phyloP scores from a whole-genome alignment of 2,329 filamentous ascomycete genomes.

The Polytolypa hystricis region DNA sequence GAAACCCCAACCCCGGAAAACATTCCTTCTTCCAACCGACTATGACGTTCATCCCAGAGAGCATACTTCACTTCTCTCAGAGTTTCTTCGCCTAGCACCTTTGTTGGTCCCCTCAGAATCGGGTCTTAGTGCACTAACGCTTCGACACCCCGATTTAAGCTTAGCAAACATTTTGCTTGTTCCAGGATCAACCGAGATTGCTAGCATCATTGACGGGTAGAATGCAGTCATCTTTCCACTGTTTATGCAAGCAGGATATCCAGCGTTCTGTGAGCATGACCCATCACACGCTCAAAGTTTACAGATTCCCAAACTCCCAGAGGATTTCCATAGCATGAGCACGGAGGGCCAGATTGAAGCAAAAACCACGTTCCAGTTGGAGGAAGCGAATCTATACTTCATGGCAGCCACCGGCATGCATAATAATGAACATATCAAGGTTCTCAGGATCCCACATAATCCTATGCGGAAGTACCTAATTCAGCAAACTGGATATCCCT shows the following conservation, averaged over 20 bases:
- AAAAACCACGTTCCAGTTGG: slow-evolving; percentile 13
- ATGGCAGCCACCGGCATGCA: slow-evolving; percentile 18
- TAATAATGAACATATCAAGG: slow-evolving; percentile 15
- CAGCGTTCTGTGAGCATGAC: slow-evolving; percentile 19
- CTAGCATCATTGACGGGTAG: slow-evolving; percentile 21
- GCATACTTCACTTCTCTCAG: slow-evolving; percentile 8
- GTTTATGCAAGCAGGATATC: slow-evolving; percentile 17
- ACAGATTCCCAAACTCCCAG: slow-evolving; percentile 16
- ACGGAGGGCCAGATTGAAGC: slow-evolving; percentile 14
- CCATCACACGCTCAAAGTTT: slow-evolving; percentile 16
- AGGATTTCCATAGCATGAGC: slow-evolving; percentile 15
- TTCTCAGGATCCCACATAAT: slow-evolving; percentile 15
- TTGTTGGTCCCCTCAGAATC: slow-evolving; percentile 9
- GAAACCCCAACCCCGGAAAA: slow-evolving; percentile 5
- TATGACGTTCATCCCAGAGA: slow-evolving; percentile 7
- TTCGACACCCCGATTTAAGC: slow-evolving; percentile 21
- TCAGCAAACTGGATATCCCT: slow-evolving; percentile 19
- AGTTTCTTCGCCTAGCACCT: slow-evolving; percentile 15
- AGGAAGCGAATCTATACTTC: slow-evolving; percentile 22
- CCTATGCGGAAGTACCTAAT: slow-evolving; percentile 19
- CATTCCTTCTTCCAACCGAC: slow-evolving; percentile 9
- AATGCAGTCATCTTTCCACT: slow-evolving; percentile 17
- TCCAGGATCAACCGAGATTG: slow-evolving; percentile 17
- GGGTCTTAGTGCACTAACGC: slow-evolving; percentile 12
- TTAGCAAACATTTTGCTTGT: slow-evolving; percentile 18